Conservation (phyloP, 768 basidiomycete genomes). For the Tulasnella calospora region DNA sequence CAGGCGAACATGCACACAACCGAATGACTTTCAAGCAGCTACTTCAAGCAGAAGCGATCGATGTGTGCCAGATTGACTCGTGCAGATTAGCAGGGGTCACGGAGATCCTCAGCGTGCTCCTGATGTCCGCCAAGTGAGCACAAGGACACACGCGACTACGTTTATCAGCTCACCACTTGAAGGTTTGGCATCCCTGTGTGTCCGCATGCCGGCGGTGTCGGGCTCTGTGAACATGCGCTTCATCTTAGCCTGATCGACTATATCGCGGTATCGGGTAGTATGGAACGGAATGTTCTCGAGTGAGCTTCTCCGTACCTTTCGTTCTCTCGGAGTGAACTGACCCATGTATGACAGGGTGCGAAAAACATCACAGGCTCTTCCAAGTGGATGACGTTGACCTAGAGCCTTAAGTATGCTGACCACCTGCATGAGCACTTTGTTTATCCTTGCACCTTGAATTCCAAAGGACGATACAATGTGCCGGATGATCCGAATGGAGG, state of each 20-base stretch:
- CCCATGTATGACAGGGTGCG: neutral
- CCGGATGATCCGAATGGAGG: conserved; percentile 37
- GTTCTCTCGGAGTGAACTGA: neutral
- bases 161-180: neutral
- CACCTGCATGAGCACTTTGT: conserved; percentile 43
- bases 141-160: neutral
- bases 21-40: conserved; percentile 44
- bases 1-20: conserved; percentile 46
- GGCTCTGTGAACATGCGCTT: conserved; percentile 42
- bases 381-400: neutral
- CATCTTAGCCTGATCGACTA: conserved; percentile 40
- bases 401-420: conserved; percentile 28
- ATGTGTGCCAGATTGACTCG: conserved; percentile 45
- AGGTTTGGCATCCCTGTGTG: conserved; percentile 38
- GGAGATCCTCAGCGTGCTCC: conserved; percentile 42
- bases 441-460: conserved; percentile 41
- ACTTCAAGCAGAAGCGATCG: conserved; percentile 43
- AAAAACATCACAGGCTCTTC: neutral
- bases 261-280: conserved; percentile 41
- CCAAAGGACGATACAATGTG: conserved; percentile 41
- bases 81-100: conserved; percentile 43
- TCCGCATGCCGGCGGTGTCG: conserved; percentile 45
- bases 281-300: conserved; percentile 44
- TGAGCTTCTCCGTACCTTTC: conserved; percentile 28
- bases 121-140: conserved; percentile 42